A percentile compares a stretch with the other conserved stretches of the same genome.
These are phyloP conservation scores for Rhodotorula sp. DNA, from an alignment of 1,284 basidiomycete genomes.

Conservation along the genomic window DNA sequence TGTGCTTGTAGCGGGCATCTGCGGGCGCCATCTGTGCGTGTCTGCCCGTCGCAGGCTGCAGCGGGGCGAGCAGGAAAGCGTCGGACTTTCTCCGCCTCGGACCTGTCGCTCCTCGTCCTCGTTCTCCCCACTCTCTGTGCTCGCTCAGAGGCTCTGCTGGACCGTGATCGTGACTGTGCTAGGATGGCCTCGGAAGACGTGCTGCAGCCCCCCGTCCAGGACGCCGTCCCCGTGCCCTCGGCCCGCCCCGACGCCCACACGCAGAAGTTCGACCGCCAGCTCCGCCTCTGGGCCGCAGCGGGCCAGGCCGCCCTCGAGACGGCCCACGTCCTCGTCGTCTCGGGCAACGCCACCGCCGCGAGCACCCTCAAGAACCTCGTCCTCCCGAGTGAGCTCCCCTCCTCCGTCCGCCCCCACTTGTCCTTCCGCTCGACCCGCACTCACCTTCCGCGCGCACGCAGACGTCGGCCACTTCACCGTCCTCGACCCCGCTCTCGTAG, in stretches of 20 bases:
- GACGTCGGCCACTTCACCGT: constrained; percentile 87
- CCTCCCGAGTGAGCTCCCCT: constrained; percentile 64
- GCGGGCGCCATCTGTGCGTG: neutral
- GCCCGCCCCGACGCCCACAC: constrained; percentile 75
- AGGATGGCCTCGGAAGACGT: constrained; percentile 10
- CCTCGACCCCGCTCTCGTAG: constrained; percentile 65
- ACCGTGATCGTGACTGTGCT: neutral
- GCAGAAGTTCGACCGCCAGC: constrained; percentile 85
- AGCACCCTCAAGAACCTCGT: constrained; percentile 93
- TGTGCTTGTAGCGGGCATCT: constrained; percentile 35
- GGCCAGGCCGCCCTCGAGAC: constrained; percentile 90
- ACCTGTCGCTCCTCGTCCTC: neutral
- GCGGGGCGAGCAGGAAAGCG: neutral
- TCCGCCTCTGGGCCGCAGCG: constrained; percentile 89
- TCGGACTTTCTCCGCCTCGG: neutral
- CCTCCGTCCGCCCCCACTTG: neutral
- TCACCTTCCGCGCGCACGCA: constrained; percentile 28
- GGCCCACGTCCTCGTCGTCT: constrained; percentile 77
- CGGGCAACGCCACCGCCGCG: constrained; percentile 75
- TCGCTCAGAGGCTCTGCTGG: neutral
- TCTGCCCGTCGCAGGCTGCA: no score
- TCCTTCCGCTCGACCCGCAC: neutral
- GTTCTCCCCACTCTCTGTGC: neutral
- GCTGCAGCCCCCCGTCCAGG: constrained; percentile 30
- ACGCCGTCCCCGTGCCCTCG: constrained; percentile 16